Conservation (phyloP, 768 basidiomycete genomes). For the Termitomyces sp. region DNA sequence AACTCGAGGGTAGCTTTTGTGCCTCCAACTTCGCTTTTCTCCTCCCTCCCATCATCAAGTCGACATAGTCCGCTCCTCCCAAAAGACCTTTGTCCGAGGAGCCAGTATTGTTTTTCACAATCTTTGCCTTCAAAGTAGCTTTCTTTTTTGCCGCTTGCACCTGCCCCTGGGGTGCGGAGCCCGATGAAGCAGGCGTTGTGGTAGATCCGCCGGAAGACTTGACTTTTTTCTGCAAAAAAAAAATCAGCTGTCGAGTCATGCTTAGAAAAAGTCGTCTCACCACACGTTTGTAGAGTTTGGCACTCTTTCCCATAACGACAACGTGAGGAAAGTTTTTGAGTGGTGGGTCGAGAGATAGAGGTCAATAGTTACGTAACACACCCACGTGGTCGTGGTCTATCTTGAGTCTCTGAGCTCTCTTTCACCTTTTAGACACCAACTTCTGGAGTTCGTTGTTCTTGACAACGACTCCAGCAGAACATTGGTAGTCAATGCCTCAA, state of each 20-base stretch:
- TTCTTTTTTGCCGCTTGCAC: constrained; percentile 46
- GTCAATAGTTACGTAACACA: constrained; percentile 3
- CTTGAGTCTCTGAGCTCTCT: no score
- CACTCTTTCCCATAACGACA: constrained; percentile 57
- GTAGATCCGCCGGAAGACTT: constrained; percentile 26
- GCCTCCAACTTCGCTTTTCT: constrained; percentile 66
- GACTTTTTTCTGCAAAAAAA: constrained; percentile 30
- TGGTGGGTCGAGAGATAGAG: neutral
- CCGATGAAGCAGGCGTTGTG: constrained; percentile 11
- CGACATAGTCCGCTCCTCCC: constrained; percentile 76
- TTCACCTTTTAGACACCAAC: constrained; percentile 4
- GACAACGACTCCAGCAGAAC: constrained; percentile 27
- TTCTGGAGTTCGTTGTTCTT: constrained; percentile 29
- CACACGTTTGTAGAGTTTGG: constrained; percentile 60
- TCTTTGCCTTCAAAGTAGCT: constrained; percentile 43
- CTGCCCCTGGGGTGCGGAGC: constrained; percentile 27
- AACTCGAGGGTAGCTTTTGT: constrained; percentile 44
- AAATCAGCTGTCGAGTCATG: constrained; percentile 2
- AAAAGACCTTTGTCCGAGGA: constrained; percentile 41
- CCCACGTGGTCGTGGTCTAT: constrained; percentile 15
- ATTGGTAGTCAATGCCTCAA: constrained; percentile 30
- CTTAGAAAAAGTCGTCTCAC: constrained; percentile 27
- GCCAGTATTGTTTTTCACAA: constrained; percentile 18
- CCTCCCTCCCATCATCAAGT: constrained; percentile 67
- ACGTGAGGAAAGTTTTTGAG: no score